Evolutionary conservation across 2,329 filamentous ascomycete species (phyloP), one percentile per base, ranked within the genome.

Genomic region (Conoideocrella luteorostrata): DNA sequence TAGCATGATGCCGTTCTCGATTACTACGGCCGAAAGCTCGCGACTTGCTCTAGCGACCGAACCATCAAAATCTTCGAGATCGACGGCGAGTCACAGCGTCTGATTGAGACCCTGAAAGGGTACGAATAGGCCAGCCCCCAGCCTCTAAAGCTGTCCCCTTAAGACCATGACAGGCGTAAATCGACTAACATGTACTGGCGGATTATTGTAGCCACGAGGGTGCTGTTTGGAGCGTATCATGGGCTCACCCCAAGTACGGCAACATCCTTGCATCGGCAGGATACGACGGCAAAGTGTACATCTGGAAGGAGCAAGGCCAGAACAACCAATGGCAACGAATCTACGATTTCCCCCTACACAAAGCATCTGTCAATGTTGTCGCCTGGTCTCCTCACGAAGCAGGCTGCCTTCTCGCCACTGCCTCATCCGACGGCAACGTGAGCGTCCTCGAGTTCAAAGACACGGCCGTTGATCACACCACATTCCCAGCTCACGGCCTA

Each of bases 1-100:
- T 43, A 88, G 91, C 93, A 98, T 68, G 93, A 98, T 78, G 93
- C 93, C 52, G 91, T 95, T 53, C 84, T 98, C 62, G 93, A 98
- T 67, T 98, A 97, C 75, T 98, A 97, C 68, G 93, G 93, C 61
- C 84, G 93, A 55, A 86, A 91, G 61, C 81, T 98, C 56, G 93
- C 93, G 50, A 98, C 93, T 53, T 97, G 93, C 69, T 96, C 90
- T 28, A 96, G 91, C 53, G 93, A 98, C 70, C 90, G 93, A 64
- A 97, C 91, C 38, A 95, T 98, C 74, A 97, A 97, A 74, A 97
- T 98, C 62, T 98, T 96, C 63, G 93, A 98, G 69, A 85, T 98
- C 44, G 91, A 97, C 60, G 88, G 89, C 59, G 90, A 97, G 57
- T 79, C 84, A 54, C 91, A 98, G 68, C 80, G 87, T 51, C 72